Evolutionary conservation across 768 basidiomycete genomes (phyloP), one percentile per base, ranked within the genome.

Genomic region (Xerocomus potaroensis): DNA sequence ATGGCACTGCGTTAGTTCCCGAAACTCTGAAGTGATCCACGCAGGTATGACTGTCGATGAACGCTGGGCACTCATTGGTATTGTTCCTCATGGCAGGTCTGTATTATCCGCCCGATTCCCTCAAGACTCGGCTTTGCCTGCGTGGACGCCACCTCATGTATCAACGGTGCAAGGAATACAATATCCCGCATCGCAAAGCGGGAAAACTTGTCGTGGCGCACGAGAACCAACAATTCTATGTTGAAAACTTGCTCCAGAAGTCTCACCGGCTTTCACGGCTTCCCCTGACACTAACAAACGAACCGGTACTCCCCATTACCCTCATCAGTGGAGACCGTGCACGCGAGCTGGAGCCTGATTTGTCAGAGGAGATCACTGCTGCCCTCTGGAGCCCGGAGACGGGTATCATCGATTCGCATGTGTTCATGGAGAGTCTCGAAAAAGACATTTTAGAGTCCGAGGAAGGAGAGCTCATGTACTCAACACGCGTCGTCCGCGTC

Each of bases 1-100:
- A 40, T 42, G 16, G 36, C 19, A 16, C 41, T 11, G 12, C 8
- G 12, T 19, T 44, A 93, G 92, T 63, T 92, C 90, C 32, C 80
- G 94, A 14, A 96, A 95, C 63, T 94, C 92, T 0, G 94, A 96
- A 60, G 94, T 98, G 19, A 87, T 97, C 22, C 94, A 97, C 69
- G 84, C 89, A 50, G 92, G 88, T 82, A 59, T 34, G 61, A 19
- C 18, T 3, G 29, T 24, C 8, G 19, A n/a, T 22, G 10, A 26
- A 6, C 23, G 11, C 42, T 15, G 43, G 18, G 6, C 9, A n/a
- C 31, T 54, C 4, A 38, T 47, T 30, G 36, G n/a, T n/a, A n/a
- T 12, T 22, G 41, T 15, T 10, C 27, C 30, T 37, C 30, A 22
- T 47, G 32, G 4, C 54, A 91, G 90, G 90, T 21, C 70, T 92